A percentile compares a stretch with the other conserved stretches of the same genome.
phyloP scores from a whole-genome alignment of 441 rosid species.

The Theobroma grandiflorum region DNA sequence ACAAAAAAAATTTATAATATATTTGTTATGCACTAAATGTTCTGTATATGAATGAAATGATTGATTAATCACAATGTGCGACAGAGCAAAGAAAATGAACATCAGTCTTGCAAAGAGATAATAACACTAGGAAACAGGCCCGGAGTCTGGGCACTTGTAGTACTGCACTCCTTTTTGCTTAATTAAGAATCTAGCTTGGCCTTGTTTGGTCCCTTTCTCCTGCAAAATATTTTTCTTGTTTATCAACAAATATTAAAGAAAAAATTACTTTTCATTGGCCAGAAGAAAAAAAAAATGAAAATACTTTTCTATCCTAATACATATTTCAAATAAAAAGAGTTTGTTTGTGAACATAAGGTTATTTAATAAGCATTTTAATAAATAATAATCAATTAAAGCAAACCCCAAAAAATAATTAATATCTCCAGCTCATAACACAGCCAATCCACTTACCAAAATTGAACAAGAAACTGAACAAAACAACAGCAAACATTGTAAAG shows the following conservation, averaged over 20 bases:
- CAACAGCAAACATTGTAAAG: neutral
- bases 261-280: no score
- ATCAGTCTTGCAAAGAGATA: no score
- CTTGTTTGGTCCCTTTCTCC: neutral
- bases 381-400: neutral
- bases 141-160: neutral
- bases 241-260: neutral
- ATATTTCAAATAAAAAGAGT: neutral
- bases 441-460: neutral
- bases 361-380: neutral
- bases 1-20: no score
- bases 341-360: neutral
- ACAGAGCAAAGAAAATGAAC: no score
- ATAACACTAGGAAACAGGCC: neutral
- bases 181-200: neutral
- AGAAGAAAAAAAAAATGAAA: neutral
- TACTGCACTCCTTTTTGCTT: neutral
- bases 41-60: neutral
- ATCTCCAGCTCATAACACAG: neutral
- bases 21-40: no score
- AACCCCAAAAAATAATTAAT: neutral
- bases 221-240: neutral
- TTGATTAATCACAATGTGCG: neutral
- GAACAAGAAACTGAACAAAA: neutral
- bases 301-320: neutral